Evolutionary conservation across 257 asterid species (phyloP), one percentile per base, ranked within the genome.

Genomic region (Misopates orontium): DNA sequence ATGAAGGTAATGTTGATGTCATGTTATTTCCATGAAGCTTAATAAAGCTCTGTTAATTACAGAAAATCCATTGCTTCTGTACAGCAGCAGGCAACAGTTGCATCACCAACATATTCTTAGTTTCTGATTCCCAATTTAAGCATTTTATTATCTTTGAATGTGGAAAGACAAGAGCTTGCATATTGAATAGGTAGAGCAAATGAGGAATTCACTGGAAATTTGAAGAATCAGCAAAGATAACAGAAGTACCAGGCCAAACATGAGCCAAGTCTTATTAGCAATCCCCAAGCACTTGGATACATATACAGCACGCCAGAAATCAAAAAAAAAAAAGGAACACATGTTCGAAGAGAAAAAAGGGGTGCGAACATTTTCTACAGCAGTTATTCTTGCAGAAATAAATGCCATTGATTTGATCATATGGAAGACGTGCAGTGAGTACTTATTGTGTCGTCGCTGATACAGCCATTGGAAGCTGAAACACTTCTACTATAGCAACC

Each of bases 401-500:
- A 39, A 21, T 10, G 64, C 24, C 47, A 1, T 16, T 58, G 31
- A 10, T 17, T 41, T 4, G 52, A 60, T 40, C 53, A 60, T 48
- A 15, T 31, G 61, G 49, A 47, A 36, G 49, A 41, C 28, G 71
- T 36, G 75, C 96, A 91, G 9, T 72, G 71, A 61, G 73, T 56
- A 55, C 71, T 81, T 50, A 81, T 49, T 1, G 53, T 18, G 58
- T 83, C 88, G 5, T 17, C 64, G 17, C 42, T 19, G 49, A 92
- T 71, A 23, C 47, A 51, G 17, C 95, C 95, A 56, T 52, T 56
- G 0, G 69, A 73, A 20, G 86, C 93, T 42, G 71, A 66, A 71
- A 87, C 72, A 13, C 8, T 41, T 64, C 87, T 41, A 0, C 62
- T 67, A 56, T 82, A 93, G 82, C 97, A 90, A 5, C 71, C 79